Evolutionary conservation across 768 basidiomycete species (phyloP).

Genomic region (Suillus tomentosus): DNA sequence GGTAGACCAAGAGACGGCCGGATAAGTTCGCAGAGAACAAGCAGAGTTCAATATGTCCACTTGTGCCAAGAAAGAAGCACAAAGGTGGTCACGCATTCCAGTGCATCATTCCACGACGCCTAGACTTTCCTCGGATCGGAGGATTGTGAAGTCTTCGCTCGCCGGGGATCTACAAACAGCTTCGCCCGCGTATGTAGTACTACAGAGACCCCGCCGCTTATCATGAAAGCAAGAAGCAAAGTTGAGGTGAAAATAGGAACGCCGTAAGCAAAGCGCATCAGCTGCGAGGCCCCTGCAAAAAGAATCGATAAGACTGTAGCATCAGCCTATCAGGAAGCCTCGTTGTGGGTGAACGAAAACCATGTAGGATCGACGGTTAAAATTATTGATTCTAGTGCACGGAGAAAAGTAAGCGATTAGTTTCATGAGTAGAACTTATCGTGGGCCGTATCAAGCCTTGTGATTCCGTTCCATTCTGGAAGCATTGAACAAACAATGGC

Average conservation of each 20-base stretch:
- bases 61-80: constrained; percentile 4
- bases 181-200: constrained; percentile 16
- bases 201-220: constrained; percentile 17
- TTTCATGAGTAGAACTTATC: constrained; percentile 18
- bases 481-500: constrained; percentile 25
- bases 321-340: constrained; percentile 6
- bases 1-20: constrained; percentile 5
- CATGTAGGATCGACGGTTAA: constrained; percentile 9
- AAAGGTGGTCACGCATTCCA: neutral
- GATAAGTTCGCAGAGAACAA: neutral
- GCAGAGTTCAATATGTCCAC: constrained; percentile 9
- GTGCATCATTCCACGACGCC: constrained; percentile 15
- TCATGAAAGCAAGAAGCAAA: constrained; percentile 19
- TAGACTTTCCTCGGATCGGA: constrained; percentile 13
- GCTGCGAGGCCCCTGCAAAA: constrained; percentile 25
- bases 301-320: constrained; percentile 5
- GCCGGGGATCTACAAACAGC: constrained; percentile 9
- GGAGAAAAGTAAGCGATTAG: constrained; percentile 4
- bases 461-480: constrained; percentile 36
- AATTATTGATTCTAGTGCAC: constrained; percentile 8
- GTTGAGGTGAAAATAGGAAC: constrained; percentile 17
- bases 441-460: constrained; percentile 5
- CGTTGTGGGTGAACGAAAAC: constrained; percentile 3
- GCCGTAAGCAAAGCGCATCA: constrained; percentile 38
- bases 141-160: neutral